These are phyloP conservation scores for Ophiobolus disseminans DNA, from an alignment of 2,329 filamentous ascomycete species.

Conservation along the genomic window DNA sequence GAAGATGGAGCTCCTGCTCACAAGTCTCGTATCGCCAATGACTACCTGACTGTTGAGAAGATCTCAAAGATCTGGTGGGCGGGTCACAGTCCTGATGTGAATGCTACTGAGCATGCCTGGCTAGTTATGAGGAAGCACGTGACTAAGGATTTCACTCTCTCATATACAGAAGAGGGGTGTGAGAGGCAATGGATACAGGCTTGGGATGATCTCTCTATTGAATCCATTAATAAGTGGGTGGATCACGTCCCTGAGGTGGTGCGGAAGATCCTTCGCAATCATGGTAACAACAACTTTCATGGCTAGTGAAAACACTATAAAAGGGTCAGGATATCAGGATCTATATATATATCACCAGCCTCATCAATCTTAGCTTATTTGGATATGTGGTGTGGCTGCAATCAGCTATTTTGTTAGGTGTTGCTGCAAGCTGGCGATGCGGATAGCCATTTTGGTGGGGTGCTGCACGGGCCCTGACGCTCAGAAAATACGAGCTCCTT, in stretches of 20 bases:
- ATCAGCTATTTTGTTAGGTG: not conserved
- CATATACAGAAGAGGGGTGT: not conserved
- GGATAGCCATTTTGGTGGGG: no score
- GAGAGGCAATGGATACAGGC: conserved; percentile 1
- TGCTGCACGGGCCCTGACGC: no score
- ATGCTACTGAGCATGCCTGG: conserved; percentile 16
- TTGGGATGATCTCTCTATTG: conserved; percentile 8
- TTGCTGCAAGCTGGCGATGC: not conserved
- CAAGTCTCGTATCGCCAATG: conserved; percentile 3
- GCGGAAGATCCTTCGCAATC: conserved; percentile 4
- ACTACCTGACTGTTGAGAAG: conserved; percentile 6
- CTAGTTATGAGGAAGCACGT: conserved; percentile 6
- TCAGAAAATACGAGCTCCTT: not conserved
- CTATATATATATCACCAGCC: conserved; percentile 1
- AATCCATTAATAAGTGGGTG: conserved; percentile 12
- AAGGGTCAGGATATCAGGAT: not conserved
- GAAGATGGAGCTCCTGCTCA: conserved; percentile 15
- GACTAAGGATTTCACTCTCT: conserved; percentile 8
- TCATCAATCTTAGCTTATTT: not conserved
- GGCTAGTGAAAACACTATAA: conserved; percentile 3
- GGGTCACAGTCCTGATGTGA: conserved; percentile 12
- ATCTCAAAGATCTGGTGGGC: conserved; percentile 10
- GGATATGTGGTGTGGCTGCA: not conserved
- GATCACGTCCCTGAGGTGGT: conserved; percentile 3
- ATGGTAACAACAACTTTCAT: conserved; percentile 12